Percentiles rank a stretch among this genome's conserved stretches.
Evolutionary conservation across 192 early-diverging fungal species (phyloP).

Genomic region (Helicostylum pulchrum): DNA sequence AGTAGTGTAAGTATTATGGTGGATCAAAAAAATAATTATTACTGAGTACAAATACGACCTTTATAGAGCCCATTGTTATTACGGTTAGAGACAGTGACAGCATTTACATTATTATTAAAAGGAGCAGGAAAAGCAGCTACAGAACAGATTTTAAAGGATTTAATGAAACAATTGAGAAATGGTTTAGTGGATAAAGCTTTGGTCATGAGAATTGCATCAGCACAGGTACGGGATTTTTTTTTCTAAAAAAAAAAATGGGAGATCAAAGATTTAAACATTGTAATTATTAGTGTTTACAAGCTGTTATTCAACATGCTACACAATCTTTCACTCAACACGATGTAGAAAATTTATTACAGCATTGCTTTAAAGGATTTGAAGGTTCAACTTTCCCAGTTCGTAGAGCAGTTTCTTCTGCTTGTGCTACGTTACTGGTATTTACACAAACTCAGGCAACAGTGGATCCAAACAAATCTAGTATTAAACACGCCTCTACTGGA

Average conservation of each 20-base stretch:
- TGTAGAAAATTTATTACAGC: conserved; percentile 47
- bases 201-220: conserved; percentile 58
- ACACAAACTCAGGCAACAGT: conserved; percentile 45
- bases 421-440: conserved; percentile 49
- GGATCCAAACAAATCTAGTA: conserved; percentile 33
- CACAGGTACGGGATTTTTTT: conserved; percentile 50
- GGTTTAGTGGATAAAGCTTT: conserved; percentile 72
- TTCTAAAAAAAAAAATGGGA: neutral
- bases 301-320: conserved; percentile 25
- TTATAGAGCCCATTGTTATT: conserved; percentile 50
- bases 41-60: neutral
- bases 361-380: conserved; percentile 52
- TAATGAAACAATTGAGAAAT: conserved; percentile 58
- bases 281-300: conserved; percentile 33
- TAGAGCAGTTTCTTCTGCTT: conserved; percentile 45
- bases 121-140: conserved; percentile 71
- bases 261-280: neutral
- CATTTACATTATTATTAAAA: conserved; percentile 60
- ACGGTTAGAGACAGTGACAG: conserved; percentile 65
- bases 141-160: conserved; percentile 71
- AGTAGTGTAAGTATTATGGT: conserved; percentile 55
- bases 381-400: conserved; percentile 46
- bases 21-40: neutral
- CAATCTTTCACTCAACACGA: conserved; percentile 51
- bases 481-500: conserved; percentile 29